Evolutionary conservation across 2,329 filamentous ascomycete species (phyloP).

Genomic region (Cercospora sp.): DNA sequence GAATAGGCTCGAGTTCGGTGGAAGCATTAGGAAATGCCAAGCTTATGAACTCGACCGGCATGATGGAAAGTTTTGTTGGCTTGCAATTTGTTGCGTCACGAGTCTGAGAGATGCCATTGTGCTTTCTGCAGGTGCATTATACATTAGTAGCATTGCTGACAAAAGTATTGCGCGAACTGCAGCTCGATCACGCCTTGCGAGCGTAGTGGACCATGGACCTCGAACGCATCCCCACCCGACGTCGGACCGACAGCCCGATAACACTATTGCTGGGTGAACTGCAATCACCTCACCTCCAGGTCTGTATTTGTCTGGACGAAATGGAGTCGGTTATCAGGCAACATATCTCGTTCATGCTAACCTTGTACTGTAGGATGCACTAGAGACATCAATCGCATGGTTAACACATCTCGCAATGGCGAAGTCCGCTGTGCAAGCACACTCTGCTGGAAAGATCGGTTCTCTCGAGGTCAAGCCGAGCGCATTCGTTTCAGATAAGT

Average conservation of each 20-base stretch:
- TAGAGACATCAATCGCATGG: neutral
- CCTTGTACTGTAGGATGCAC: neutral
- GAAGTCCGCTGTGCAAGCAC: neutral
- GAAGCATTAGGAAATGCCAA: constrained; percentile 59
- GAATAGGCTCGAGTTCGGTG: constrained; percentile 57
- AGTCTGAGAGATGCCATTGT: neutral
- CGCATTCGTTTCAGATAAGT: neutral
- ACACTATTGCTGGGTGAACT: neutral
- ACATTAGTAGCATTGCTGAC: constrained; percentile 12
- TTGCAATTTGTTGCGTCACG: neutral
- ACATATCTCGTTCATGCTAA: neutral
- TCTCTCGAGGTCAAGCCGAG: neutral
- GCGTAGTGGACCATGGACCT: constrained; percentile 10
- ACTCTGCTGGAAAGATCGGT: neutral
- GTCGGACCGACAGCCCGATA: constrained; percentile 15
- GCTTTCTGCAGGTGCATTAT: constrained; percentile 7
- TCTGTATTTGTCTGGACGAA: neutral
- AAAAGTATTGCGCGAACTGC: constrained; percentile 21
- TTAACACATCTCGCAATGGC: neutral
- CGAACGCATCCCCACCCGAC: constrained; percentile 16
- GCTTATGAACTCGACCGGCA: constrained; percentile 57
- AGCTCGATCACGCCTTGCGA: constrained; percentile 23
- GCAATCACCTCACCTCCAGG: neutral
- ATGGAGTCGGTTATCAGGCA: neutral
- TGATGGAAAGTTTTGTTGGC: constrained; percentile 8